Conservation (phyloP, 164 flowering plant species). For the Santalum album region DNA sequence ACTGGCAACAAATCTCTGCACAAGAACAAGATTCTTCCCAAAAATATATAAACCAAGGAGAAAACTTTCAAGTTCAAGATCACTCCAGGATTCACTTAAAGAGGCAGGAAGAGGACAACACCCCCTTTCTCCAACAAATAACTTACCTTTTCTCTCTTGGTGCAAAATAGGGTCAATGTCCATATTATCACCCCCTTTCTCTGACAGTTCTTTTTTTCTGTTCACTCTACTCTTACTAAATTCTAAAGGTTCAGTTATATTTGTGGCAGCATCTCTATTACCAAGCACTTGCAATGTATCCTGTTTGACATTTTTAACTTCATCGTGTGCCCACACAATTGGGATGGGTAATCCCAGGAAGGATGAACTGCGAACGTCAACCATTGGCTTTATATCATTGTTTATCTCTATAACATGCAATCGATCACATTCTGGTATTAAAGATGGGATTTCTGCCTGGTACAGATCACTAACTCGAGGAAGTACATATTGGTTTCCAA, state of each 20-base stretch:
- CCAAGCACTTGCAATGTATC: too few species aligned
- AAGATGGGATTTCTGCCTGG: conserved; percentile 66
- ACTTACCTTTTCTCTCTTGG: background rate
- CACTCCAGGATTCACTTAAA: conserved; percentile 43
- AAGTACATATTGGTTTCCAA: conserved; percentile 38
- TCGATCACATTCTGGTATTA: conserved; percentile 19
- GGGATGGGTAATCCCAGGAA: conserved; percentile 46
- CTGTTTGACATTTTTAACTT: conserved; percentile 14
- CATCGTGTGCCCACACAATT: conserved; percentile 33
- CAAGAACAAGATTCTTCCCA: conserved; percentile 68
- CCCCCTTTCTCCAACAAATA: background rate
- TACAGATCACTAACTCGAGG: conserved; percentile 72
- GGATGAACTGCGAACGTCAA: conserved; percentile 14
- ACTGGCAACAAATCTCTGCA: conserved; percentile 50
- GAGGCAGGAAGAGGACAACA: conserved; percentile 39
- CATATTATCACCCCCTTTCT: background rate
- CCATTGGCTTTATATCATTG: conserved; percentile 9
- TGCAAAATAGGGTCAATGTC: background rate
- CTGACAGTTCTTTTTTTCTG: too few species aligned
- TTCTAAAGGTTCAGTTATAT: conserved; percentile 7
- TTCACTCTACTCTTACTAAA: conserved; percentile 6
- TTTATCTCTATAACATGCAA: conserved; percentile 7
- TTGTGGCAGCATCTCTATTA: conserved; percentile 6
- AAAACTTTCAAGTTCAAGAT: conserved; percentile 49
- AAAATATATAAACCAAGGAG: conserved; percentile 82